Evolutionary conservation across 768 basidiomycete genomes (phyloP), one percentile per base, ranked within the genome.

Genomic region (Leucogyrophana mollusca): DNA sequence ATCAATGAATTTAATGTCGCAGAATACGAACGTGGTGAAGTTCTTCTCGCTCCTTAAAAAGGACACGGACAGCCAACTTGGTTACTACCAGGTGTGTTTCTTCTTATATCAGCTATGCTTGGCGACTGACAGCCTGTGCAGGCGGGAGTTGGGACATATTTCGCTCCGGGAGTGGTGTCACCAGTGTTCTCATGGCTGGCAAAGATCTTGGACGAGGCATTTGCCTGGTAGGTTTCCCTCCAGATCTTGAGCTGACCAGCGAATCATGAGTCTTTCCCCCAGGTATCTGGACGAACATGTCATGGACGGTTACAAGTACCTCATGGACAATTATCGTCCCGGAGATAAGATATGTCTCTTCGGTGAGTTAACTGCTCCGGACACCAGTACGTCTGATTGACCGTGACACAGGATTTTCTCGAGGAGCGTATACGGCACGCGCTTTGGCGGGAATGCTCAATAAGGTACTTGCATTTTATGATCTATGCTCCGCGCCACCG

Each of bases 341-440:
- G 90, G 88, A 1, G 87, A 89, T 59, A 87, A 75, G 60, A 78
- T 90, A 24, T 88, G 82, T 56, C 62, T 90, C 17, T 88, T 89
- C 47, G 87, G 85, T 82, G 45, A 20, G 69, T 30, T 32, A 27
- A 8, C 6, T 8, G 27, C 23, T 17, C 34, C 9, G 5, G 2
- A 18, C 17, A 4, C 14, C 2, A 23, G 6, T 30, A 30, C 27
- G 58, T 20, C 9, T 4, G 17, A 20, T 48, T 69, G 4, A 69
- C 34, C 20, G 22, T 3, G 6, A 35, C 24, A 9, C 20, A 83
- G 88, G 90, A 0, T 94, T 92, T 58, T 91, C 89, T 38, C 77
- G 90, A 24, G 81, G 82, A 13, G 77, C 77, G 3, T 85, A 80
- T 58, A 81, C 82, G 7, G 76, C 73, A 9, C 77, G 91, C 46